Base-by-base conservation (phyloP, 2,329 filamentous ascomycete genomes). In the Exophiala spinifera region DNA sequence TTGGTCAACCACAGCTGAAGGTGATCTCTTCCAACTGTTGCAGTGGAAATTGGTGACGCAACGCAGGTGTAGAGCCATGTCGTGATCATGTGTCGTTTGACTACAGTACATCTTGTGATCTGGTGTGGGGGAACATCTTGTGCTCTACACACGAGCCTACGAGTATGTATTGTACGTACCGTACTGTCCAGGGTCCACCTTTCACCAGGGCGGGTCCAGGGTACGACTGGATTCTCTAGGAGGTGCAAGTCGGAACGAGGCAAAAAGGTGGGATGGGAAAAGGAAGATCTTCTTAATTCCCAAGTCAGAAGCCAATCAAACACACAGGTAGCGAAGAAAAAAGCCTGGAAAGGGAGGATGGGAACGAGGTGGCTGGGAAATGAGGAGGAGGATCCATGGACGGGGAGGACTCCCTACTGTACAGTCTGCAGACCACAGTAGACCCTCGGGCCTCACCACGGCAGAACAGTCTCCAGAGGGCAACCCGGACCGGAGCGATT, bases 291-390 rank as follows among this genome's bases (percentile, higher is more conserved):
- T 46, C 49, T 52, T 50, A 19, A 31, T 50, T 40, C 37, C 13
- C 6, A 3, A 19, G 1, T 7, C 40, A 15, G 7, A 25, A 15
- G 53, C 56, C 56, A 59, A 56, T 7, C 46, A 21, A 56, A 58
- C 53, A 59, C 46, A 20, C 11, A 23, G 13, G 28, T 31, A 17
- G 19, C 33, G 42, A 37, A 19, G 33, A 25, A 25, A 49, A n/a
- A 28, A 28, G 42, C 36, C 47, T 39, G 34, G 20, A 39, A 39
- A n/a, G 39, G 34, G 17, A 36, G 42, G 21, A 20, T 49, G 20
- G 33, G 13, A 39, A 15, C 36, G 43, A 49, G 49, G 52, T 46
- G 49, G 56, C 49, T 53, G 49, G 56, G 52, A 49, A 50, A 33
- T 21, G 31, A n/a, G n/a, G n/a, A 39, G 15, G 39, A 7, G 4